Base-by-base conservation (phyloP, 208 protist genomes). In the Crithidia thermophila region DNA sequence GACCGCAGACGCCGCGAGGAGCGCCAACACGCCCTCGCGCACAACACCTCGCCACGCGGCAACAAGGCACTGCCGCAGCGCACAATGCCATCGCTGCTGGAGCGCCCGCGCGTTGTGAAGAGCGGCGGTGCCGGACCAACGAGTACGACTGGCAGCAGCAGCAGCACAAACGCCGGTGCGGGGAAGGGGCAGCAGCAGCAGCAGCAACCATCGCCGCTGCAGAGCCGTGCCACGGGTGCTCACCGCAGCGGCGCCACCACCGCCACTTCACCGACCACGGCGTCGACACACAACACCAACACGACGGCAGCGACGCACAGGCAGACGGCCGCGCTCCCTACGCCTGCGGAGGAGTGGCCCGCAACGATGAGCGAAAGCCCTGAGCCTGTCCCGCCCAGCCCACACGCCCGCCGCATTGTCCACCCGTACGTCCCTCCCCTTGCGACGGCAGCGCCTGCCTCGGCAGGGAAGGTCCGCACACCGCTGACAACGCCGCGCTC, bases 1-100 rank as follows among this genome's bases (percentile, higher is more conserved):
- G 68, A 67, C n/a, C 59, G 68, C 28, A 51, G 42, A 13, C 60
- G 51, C 6, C 68, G 68, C 30, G 68, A 67, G 31, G 16, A 68
- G 60, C 40, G 60, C 8, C 68, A 75, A 43, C 52, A 63, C 20
- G 60, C 27, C 2, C 52, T 75, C 10, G 46, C 16, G 46, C 46
- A 51, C 7, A 51, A 16, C 16, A 49, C 34, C 20, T 23, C 49
- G 3, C 18, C 34, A 1, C 47, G 23, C 5, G 37, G 16, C 37
- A 25, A 30, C 25, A 7, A 6, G 25, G 20, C 43, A 45, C 14
- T 31, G 30, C 16, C 9, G 4, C 23, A 50, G 10, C 68, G 30
- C 18, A 46, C 43, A n/a, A 58, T 64, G 13, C 52, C 34, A 8
- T 27, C 43, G 0, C 16, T 57, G 21, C 21, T 55, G 25, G 57